Base-by-base conservation (phyloP, 306 rosid species). In the Rosa persica region DNA sequence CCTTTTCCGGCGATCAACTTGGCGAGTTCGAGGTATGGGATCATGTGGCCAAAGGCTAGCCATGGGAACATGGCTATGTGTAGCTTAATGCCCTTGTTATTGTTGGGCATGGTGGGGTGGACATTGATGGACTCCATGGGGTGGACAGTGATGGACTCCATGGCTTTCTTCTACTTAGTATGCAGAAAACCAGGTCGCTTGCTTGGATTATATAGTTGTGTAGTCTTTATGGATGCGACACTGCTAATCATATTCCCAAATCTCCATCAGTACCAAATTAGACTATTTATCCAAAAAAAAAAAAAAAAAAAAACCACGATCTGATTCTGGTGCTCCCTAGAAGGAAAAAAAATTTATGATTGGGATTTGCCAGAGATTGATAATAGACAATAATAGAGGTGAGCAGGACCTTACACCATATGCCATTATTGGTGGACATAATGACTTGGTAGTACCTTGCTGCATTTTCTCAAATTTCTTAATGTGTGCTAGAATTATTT, bases 51-150 rank as follows among this genome's bases (percentile, higher is more conserved):
- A 5, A 85, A 88, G 20, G 88, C 89, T 2, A 88, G 79, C 92
- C 90, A 90, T 81, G 92, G 92, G 60, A 89, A 81, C 82, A 86
- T 61, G 0, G 72, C 90, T 54, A 89, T 78, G 80, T 87, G 89
- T 22, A 86, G 86, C 60, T 80, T 79, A 30, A 51, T 25, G 3
- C 55, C 67, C 12, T 61, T 61, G 67, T 12, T 19, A 52, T 2
- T 25, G 39, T 30, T 9, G 39, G 38, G 9, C 39, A 61, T 61
- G 39, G 8, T 12, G 15, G 36, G 39, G 19, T 27, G 67, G 67
- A 61, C 67, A 61, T 5, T 25, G 65, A 23, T 22, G 30, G 34
- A 30, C 34, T 30, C 34, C 34, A 30, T 9, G 11, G 27, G 34
- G 19, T 25, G 66, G 66, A 60, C 66, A 60, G 19, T 25, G 38